Conservation (phyloP, 2,329 filamentous ascomycete species). For the Diaporthe amygdali region DNA sequence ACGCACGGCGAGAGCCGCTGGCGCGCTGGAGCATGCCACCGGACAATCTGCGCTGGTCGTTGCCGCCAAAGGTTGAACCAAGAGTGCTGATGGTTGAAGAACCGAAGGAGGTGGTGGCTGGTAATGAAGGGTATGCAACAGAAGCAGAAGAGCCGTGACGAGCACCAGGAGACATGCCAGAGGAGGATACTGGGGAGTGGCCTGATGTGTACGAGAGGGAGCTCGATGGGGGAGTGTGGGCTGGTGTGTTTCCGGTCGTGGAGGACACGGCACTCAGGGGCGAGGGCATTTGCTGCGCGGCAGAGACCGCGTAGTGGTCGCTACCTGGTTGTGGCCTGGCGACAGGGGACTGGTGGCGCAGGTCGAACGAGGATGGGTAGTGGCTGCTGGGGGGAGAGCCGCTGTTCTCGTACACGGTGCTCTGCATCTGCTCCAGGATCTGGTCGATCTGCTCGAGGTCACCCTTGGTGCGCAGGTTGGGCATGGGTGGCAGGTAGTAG, state of each 20-base stretch:
- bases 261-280: conserved; percentile 64
- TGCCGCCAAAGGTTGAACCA: conserved; percentile 68
- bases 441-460: conserved; percentile 94
- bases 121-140: conserved; percentile 78
- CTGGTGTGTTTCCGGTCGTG: conserved; percentile 68
- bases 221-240: conserved; percentile 77
- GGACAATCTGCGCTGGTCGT: conserved; percentile 65
- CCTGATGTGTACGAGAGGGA: conserved; percentile 78
- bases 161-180: conserved; percentile 71
- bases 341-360: conserved; percentile 52
- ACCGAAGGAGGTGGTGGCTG: conserved; percentile 71
- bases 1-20: conserved; percentile 48
- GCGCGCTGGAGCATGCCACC: conserved; percentile 71
- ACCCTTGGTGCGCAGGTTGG: conserved; percentile 88
- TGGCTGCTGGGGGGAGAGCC: conserved; percentile 82
- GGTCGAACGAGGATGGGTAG: conserved; percentile 68
- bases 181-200: conserved; percentile 76
- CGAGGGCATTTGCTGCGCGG: conserved; percentile 62
- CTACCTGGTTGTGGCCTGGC: conserved; percentile 31
- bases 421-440: conserved; percentile 94
- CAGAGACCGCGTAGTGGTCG: conserved; percentile 46
- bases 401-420: conserved; percentile 92
- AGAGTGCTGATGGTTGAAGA: conserved; percentile 75
- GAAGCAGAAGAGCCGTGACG: conserved; percentile 65
- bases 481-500: conserved; percentile 87